Base-by-base conservation (phyloP, 1,284 basidiomycete species). In the Cryptococcus maquisensis region DNA sequence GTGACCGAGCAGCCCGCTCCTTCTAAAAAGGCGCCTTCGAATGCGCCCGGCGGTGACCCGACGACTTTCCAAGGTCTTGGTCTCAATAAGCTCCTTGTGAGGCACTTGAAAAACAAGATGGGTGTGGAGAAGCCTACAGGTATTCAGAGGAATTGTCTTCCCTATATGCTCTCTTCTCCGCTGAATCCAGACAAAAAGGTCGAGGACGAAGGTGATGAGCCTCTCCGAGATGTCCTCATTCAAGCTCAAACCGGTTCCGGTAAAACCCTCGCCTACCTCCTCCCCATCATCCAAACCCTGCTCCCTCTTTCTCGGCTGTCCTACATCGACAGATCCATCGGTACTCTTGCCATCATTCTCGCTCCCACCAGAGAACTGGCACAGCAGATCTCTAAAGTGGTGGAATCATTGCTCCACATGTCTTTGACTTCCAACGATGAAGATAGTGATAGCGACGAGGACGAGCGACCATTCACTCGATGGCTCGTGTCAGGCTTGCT, bases 201-300 rank as follows among this genome's bases (percentile, higher is more conserved):
- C 1, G 49, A 48, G 15, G 64, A 64, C 24, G 60, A 59, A 24
- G 61, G 59, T 12, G 59, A 57, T 28, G 42, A 46, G 24, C 45
- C 52, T 20, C 52, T 72, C n/a, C 81, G 88, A 53, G 96, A 98
- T 74, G 84, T 91, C 15, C 93, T 98, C 71, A 88, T 99, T 51
- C 94, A 98, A 72, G 90, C 92, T 4, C 95, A 99, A 73, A 98
- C 96, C 0, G 96, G 96, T 56, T 98, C 94, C 0, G 96, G 96
- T 65, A 98, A 98, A 78, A 98, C 95, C 0, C 79, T 98, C 21
- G 84, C 95, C 3, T 99, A 90, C 77, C 83, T 98, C 16, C 83
- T 98, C 4, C 96, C 96, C 18, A 93, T 98, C 72, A 82, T 99
- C 39, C 92, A 98, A 65, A 90, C 95, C 69, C 80, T 93, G 23